A percentile compares a stretch with the other conserved stretches of the same genome.
phyloP scores from a whole-genome alignment of 805 yeast species.

The Nakazawaea anatomiae region DNA sequence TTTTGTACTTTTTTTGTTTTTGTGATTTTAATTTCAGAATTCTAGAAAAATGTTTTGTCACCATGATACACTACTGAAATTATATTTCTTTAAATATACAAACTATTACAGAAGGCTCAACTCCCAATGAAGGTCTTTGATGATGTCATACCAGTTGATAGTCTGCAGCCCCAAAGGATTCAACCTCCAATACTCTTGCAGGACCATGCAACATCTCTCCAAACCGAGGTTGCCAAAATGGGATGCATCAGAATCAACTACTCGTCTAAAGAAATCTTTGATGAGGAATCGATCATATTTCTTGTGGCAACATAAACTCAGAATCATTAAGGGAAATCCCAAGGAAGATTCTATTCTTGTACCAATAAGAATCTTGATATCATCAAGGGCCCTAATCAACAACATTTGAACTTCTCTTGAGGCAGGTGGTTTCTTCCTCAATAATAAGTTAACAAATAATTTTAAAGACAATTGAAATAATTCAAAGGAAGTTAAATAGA shows the following conservation, averaged over 20 bases:
- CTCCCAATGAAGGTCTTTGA: conserved; percentile 5
- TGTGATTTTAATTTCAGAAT: background rate
- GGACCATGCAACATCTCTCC: background rate
- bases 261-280: background rate
- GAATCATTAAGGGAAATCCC: conserved; percentile 32
- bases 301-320: conserved; percentile 25
- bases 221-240: background rate
- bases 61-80: no score
- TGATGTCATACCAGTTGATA: conserved; percentile 3
- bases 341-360: conserved; percentile 24
- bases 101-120: conserved; percentile 1
- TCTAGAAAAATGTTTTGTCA: no score
- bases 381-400: conserved; percentile 10
- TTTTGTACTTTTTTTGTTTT: background rate
- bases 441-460: conserved; percentile 19
- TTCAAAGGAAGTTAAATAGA: conserved; percentile 32
- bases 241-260: background rate
- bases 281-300: conserved; percentile 2
- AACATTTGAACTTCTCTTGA: conserved; percentile 25
- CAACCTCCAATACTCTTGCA: conserved; percentile 5
- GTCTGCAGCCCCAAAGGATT: background rate
- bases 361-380: conserved; percentile 26
- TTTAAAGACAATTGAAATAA: conserved; percentile 22
- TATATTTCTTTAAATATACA: no score
- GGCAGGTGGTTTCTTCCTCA: conserved; percentile 13